These are phyloP conservation scores for Boletus reticulatus DNA, from an alignment of 768 basidiomycete genomes.

Conservation along the genomic window DNA sequence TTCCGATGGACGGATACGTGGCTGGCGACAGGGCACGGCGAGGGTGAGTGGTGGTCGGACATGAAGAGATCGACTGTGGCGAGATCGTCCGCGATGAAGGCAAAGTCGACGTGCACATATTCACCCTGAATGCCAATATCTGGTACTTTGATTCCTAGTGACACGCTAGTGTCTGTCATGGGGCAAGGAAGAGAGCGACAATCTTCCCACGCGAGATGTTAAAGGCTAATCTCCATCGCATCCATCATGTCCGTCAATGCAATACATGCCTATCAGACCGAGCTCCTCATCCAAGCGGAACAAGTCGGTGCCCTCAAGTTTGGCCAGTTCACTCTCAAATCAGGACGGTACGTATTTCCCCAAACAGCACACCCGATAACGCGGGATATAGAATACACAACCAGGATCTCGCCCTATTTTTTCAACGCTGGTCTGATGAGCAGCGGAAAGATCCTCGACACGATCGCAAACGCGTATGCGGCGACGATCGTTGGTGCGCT, in stretches of 20 bases:
- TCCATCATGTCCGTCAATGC: slow-evolving; percentile 16
- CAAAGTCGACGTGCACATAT: background rate
- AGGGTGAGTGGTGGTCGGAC: too few species aligned
- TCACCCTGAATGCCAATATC: background rate
- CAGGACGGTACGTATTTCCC: slow-evolving; percentile 71
- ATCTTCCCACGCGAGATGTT: too few species aligned
- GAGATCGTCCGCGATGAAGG: background rate
- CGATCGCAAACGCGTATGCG: slow-evolving; percentile 81
- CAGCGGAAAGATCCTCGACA: slow-evolving; percentile 75
- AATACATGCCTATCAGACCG: slow-evolving; percentile 52
- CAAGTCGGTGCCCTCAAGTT: slow-evolving; percentile 78
- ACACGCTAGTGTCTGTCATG: background rate
- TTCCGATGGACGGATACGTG: too few species aligned
- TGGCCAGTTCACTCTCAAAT: slow-evolving; percentile 91
- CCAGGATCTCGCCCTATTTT: slow-evolving; percentile 90
- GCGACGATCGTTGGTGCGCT: slow-evolving; percentile 62
- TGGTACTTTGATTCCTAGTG: background rate
- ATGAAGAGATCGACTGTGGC: background rate
- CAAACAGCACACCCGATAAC: background rate
- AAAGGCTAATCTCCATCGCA: background rate
- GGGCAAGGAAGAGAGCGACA: too few species aligned
- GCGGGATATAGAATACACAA: background rate
- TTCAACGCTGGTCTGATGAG: slow-evolving; percentile 93
- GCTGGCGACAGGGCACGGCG: too few species aligned
- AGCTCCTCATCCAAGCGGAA: slow-evolving; percentile 70